Percentiles rank a stretch among this genome's conserved stretches.
These are phyloP conservation scores for Tricholoma terreum DNA, from an alignment of 768 basidiomycete genomes.

Conservation along the genomic window DNA sequence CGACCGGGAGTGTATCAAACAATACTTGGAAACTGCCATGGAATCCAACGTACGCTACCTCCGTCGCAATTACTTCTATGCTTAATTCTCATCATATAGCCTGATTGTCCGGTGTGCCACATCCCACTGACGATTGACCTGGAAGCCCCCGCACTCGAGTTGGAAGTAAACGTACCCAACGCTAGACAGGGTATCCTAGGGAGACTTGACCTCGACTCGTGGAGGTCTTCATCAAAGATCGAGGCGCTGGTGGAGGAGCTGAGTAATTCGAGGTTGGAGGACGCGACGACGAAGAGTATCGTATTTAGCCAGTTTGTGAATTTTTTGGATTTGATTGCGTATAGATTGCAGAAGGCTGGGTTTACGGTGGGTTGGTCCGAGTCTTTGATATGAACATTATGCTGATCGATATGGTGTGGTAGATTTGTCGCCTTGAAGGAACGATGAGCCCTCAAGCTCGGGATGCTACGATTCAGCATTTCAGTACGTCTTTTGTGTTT, in stretches of 20 bases:
- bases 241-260: conserved; percentile 96
- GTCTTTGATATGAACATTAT: neutral
- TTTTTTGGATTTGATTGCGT: conserved; percentile 91
- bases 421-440: conserved; percentile 94
- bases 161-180: conserved; percentile 53
- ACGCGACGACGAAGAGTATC: conserved; percentile 91
- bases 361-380: conserved; percentile 62
- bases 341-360: conserved; percentile 85
- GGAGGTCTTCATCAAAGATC: conserved; percentile 96
- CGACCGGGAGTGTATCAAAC: conserved; percentile 92
- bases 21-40: conserved; percentile 77
- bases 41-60: conserved; percentile 55
- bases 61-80: too few species aligned
- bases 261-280: conserved; percentile 74
- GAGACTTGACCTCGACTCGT: conserved; percentile 81
- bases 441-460: conserved; percentile 96
- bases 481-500: conserved; percentile 54
- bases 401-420: neutral
- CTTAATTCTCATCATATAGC: conserved; percentile 39
- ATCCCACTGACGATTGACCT: conserved; percentile 90
- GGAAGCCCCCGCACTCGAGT: conserved; percentile 88
- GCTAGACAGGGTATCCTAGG: conserved; percentile 91
- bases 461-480: conserved; percentile 92
- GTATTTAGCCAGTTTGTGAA: conserved; percentile 97
- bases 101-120: conserved; percentile 94